Evolutionary conservation across 116 monocot species (phyloP).

Genomic region (Zostera marina): DNA sequence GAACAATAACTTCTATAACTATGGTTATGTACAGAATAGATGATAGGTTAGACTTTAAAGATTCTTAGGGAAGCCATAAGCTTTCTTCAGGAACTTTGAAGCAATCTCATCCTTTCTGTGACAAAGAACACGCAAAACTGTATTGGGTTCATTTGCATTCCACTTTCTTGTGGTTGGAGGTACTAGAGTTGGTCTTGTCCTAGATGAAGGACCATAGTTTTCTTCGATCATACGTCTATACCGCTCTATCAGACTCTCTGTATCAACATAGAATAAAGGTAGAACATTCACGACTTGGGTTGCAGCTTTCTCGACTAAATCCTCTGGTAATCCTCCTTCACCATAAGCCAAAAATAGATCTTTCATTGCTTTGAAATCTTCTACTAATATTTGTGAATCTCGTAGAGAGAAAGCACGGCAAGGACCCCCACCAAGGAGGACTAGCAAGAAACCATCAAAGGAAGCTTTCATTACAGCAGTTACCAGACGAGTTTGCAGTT

Average conservation of each 20-base stretch:
- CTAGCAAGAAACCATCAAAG: constrained; percentile 80
- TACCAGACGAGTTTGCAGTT: constrained; percentile 59
- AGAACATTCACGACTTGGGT: constrained; percentile 54
- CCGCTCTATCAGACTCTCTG: constrained; percentile 53
- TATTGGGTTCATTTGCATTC: constrained; percentile 82
- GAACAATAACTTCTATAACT: no score
- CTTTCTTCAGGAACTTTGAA: constrained; percentile 85
- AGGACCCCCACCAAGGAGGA: constrained; percentile 83
- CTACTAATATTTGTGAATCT: constrained; percentile 62
- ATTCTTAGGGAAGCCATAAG: constrained; percentile 84
- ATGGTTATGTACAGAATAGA: no score
- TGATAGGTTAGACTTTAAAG: constrained; percentile 22
- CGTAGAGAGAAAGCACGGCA: constrained; percentile 52
- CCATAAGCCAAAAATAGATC: constrained; percentile 76
- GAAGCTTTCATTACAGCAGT: constrained; percentile 93
- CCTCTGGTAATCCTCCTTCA: constrained; percentile 76
- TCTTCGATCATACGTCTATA: constrained; percentile 47
- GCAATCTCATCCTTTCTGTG: constrained; percentile 73
- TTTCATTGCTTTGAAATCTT: constrained; percentile 66
- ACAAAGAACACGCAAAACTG: constrained; percentile 70
- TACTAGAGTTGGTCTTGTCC: constrained; percentile 39
- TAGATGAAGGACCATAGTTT: constrained; percentile 27
- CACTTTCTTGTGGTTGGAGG: constrained; percentile 78
- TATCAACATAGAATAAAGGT: constrained; percentile 51
- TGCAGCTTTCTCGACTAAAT: constrained; percentile 78